Base-by-base conservation (phyloP, 2,329 filamentous ascomycete genomes). In the Cladosporium cucumerinum region DNA sequence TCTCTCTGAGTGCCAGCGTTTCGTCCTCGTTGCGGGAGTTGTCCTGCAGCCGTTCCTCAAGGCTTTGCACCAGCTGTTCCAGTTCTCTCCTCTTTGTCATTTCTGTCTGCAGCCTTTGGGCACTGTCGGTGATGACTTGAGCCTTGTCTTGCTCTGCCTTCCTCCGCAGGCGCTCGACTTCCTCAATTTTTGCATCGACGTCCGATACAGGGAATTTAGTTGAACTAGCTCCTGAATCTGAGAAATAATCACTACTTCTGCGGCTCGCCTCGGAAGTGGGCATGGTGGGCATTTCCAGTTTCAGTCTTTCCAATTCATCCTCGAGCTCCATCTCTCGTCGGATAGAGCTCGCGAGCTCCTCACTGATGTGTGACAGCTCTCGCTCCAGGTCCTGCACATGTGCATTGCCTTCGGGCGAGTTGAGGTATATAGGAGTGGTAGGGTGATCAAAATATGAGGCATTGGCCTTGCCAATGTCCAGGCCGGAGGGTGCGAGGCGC, bases 191-290 rank as follows among this genome's bases (percentile, higher is more conserved):
- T 34, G 78, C 79, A 54, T 85, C 83, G 16, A 78, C 79, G 66
- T 85, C 82, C 55, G 91, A 89, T 67, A 85, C 81, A 1, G 89
- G 88, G 73, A 89, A 89, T 72, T 92, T 90, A 61, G 91, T 85
- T 1, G 92, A 94, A 76, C 92, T 94, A 65, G 92, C 89, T 34
- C 95, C 95, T 6, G 93, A 97, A 77, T 99, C 95, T 2, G 95
- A 99, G 76, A 95, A 99, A 80, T 99, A 98, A 79, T 99, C 95
- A 79, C 95, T 98, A 11, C 92, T 96, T 66, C 94, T 86, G 75
- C 90, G 89, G 68, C 86, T 88, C 30, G 84, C 74, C n/a, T 73
- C 71, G 28, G 69, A 66, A 72, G 70, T 81, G 21, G 71, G 66
- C 74, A 77, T 82, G 79, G 73, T 83, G 74, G 78, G 87, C 84